phyloP scores from a whole-genome alignment of 2,329 filamentous ascomycete species.

The Cadophora malorum region DNA sequence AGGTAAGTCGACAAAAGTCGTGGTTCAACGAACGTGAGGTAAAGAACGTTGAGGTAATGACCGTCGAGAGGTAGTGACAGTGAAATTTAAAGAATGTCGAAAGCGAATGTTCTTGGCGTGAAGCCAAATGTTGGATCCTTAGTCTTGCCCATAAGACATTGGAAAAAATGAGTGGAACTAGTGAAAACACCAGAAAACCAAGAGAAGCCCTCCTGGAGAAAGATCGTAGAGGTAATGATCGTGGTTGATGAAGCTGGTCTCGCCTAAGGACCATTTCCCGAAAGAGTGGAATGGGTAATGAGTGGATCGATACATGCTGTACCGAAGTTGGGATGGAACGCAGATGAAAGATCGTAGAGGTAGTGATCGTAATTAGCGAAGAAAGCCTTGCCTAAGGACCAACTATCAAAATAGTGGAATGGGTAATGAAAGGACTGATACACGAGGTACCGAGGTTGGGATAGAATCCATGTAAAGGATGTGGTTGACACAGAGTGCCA shows the following conservation, averaged over 20 bases:
- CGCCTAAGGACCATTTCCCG: neutral
- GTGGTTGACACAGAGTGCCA: neutral
- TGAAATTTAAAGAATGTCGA: too few relatives aligned
- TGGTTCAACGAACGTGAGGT: neutral
- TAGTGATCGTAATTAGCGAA: slow-evolving; percentile 1
- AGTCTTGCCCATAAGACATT: slow-evolving; percentile 1
- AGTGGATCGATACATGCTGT: slow-evolving; percentile 2
- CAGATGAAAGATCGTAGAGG: neutral
- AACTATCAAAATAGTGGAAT: slow-evolving; percentile 15
- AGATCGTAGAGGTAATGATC: slow-evolving; percentile 9
- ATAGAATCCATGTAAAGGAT: neutral
- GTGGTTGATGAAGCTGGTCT: slow-evolving; percentile 7
- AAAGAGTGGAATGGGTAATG: slow-evolving; percentile 18
- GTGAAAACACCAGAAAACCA: neutral
- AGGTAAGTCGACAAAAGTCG: neutral
- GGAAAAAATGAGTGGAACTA: neutral
- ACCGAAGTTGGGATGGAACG: neutral
- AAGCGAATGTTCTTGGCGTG: neutral
- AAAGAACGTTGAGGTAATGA: neutral
- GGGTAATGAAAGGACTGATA: neutral
- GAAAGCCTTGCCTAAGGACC: slow-evolving; percentile 9
- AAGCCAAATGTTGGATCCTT: neutral
- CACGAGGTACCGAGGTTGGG: slow-evolving; percentile 1
- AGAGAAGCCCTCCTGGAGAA: slow-evolving; percentile 9
- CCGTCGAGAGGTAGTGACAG: too few relatives aligned